phyloP scores from a whole-genome alignment of 176 grass and related monocot genomes.

The Pontederia crassipes region DNA sequence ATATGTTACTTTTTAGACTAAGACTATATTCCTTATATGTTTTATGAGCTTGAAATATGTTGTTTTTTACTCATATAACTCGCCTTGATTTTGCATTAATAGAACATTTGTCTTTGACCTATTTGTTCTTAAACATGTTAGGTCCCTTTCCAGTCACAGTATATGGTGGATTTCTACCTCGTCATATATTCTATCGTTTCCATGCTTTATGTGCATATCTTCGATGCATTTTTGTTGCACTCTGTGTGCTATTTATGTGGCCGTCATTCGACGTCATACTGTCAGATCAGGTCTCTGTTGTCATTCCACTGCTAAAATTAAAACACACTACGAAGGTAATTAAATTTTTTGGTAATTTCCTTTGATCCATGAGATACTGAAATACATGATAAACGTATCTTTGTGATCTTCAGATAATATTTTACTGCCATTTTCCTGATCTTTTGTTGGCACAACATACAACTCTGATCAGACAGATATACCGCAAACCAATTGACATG shows the following conservation, averaged over 20 bases:
- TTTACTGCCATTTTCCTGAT: constrained; percentile 97
- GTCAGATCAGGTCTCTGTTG: constrained; percentile 55
- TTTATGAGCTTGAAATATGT: background rate
- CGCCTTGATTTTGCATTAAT: background rate
- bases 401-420: constrained; percentile 42
- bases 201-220: constrained; percentile 87
- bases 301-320: constrained; percentile 72
- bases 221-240: constrained; percentile 80
- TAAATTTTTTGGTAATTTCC: constrained; percentile 9
- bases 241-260: constrained; percentile 77
- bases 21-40: background rate
- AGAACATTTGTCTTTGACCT: background rate
- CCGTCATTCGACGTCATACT: constrained; percentile 64
- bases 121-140: too few species aligned
- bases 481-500: constrained; percentile 83
- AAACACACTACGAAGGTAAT: constrained; percentile 64
- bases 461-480: constrained; percentile 64
- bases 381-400: background rate
- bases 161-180: constrained; percentile 83
- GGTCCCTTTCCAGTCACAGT: constrained; percentile 69
- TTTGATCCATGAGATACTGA: background rate
- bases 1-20: background rate
- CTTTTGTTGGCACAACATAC: constrained; percentile 87
- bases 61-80: background rate
- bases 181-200: constrained; percentile 76